These are phyloP conservation scores for Austropuccinia psidii DNA, from an alignment of 1,284 basidiomycete genomes.

Conservation along the genomic window DNA sequence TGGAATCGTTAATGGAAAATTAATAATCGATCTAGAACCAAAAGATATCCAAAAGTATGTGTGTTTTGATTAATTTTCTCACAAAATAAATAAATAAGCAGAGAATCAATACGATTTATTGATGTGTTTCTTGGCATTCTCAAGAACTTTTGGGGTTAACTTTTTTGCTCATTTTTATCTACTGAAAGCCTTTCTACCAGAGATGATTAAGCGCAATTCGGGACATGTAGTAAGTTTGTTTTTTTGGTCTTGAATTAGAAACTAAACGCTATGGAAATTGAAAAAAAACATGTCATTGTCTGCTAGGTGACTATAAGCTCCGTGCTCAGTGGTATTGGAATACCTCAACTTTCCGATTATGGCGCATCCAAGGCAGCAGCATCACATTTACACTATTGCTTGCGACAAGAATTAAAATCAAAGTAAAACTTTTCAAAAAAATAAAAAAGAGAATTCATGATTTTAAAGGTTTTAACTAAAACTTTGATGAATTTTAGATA, in stretches of 20 bases:
- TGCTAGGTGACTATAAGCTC: constrained; percentile 59
- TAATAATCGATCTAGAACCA: constrained; percentile 66
- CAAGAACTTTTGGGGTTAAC: constrained; percentile 82
- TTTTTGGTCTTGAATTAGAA: not conserved
- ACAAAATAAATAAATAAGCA: not conserved
- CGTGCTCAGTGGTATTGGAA: constrained; percentile 9
- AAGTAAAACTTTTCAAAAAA: not conserved
- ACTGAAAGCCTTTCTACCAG: constrained; percentile 84
- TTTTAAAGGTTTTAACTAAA: not conserved
- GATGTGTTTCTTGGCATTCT: not conserved
- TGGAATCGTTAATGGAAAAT: constrained; percentile 83
- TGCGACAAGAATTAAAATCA: constrained; percentile 63
- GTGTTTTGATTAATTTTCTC: not conserved
- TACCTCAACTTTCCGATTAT: constrained; percentile 62
- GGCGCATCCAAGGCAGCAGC: constrained; percentile 77
- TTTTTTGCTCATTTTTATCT: constrained; percentile 82
- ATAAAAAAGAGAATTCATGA: too few relatives aligned
- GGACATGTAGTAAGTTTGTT: constrained; percentile 66
- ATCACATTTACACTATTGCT: constrained; percentile 64
- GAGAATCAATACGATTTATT: not conserved
- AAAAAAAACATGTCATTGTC: not conserved
- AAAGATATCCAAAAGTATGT: constrained; percentile 58
- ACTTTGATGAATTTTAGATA: constrained; percentile 53
- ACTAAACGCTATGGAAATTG: not conserved
- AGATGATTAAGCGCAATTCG: constrained; percentile 64